Conservation (phyloP, 2,329 filamentous ascomycete species). For the Dactylellina parvicollis region DNA sequence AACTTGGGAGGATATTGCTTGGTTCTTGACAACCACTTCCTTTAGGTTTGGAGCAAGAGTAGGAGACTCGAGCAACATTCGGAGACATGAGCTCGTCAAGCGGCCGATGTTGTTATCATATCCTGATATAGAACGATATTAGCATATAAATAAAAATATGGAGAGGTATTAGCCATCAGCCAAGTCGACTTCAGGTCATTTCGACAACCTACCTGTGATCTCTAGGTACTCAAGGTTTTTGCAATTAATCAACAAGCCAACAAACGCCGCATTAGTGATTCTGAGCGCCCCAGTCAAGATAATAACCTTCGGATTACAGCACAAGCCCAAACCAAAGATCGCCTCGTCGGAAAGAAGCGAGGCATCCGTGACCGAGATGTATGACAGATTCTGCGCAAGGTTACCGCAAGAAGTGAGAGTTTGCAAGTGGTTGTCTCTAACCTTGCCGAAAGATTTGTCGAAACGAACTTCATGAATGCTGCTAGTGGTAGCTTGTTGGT, state of each 20-base stretch:
- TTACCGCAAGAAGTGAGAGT: neutral
- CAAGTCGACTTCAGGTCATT: neutral
- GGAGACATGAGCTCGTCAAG: slow-evolving; percentile 6
- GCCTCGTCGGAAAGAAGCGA: slow-evolving; percentile 11
- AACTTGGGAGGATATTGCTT: slow-evolving; percentile 5
- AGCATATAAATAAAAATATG: slow-evolving; percentile 1
- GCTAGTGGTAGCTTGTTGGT: neutral
- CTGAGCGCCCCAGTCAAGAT: slow-evolving; percentile 18
- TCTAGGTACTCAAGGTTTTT: slow-evolving; percentile 30
- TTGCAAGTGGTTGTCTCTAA: neutral
- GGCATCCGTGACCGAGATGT: slow-evolving; percentile 7
- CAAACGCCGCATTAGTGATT: slow-evolving; percentile 23
- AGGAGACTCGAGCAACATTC: slow-evolving; percentile 23
- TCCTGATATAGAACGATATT: neutral
- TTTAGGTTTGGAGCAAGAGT: slow-evolving; percentile 13
- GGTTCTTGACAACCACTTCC: slow-evolving; percentile 31
- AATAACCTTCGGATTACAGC: slow-evolving; percentile 13
- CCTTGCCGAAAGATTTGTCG: slow-evolving; percentile 16
- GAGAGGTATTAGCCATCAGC: neutral
- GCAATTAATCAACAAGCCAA: slow-evolving; percentile 18
- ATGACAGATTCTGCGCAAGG: slow-evolving; percentile 1
- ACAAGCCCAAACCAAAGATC: slow-evolving; percentile 11
- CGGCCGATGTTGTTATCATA: neutral
- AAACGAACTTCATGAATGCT: slow-evolving; percentile 25
- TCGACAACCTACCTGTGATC: slow-evolving; percentile 21